Evolutionary conservation across 2,329 filamentous ascomycete genomes (phyloP).

Genomic region (Emmonsiellopsis sp.): DNA sequence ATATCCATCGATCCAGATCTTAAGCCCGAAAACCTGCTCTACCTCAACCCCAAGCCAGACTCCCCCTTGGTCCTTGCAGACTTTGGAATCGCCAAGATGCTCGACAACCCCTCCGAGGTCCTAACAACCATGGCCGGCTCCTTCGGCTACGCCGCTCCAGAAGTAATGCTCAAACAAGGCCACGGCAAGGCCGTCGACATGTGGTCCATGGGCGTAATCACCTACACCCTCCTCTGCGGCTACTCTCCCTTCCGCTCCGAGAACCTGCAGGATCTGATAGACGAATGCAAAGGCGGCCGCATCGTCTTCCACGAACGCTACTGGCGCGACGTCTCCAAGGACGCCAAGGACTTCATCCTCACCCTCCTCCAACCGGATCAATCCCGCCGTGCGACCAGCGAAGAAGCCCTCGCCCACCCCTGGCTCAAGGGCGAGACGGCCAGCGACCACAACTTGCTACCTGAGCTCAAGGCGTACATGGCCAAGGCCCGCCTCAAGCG

Average conservation of each 20-base stretch:
- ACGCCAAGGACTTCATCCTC: constrained; percentile 91
- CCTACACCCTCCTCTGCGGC: constrained; percentile 93
- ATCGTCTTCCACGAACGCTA: constrained; percentile 96
- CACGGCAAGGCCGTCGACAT: constrained; percentile 98
- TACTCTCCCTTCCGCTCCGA: constrained; percentile 98
- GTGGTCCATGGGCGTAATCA: constrained; percentile 99
- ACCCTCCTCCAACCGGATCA: constrained; percentile 70
- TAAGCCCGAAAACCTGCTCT: constrained; percentile 95
- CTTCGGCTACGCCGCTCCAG: constrained; percentile 93
- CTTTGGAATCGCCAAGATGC: constrained; percentile 97
- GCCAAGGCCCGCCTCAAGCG: constrained; percentile 83
- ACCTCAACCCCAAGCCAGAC: constrained; percentile 66
- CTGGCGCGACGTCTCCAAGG: constrained; percentile 93
- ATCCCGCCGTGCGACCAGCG: constrained; percentile 65
- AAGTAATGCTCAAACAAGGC: constrained; percentile 95
- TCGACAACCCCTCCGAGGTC: constrained; percentile 81
- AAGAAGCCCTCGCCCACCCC: constrained; percentile 69
- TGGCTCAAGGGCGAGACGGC: constrained; percentile 91
- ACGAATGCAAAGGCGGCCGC: constrained; percentile 75
- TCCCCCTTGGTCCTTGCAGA: constrained; percentile 91
- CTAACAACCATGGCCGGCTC: constrained; percentile 98
- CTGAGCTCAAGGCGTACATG: constrained; percentile 91
- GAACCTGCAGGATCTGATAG: constrained; percentile 83
- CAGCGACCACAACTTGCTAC: constrained; percentile 91
- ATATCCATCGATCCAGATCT: constrained; percentile 54